Evolutionary conservation across 2,329 filamentous ascomycete genomes (phyloP), one percentile per base, ranked within the genome.

Genomic region (Blastomyces gilchristii): DNA sequence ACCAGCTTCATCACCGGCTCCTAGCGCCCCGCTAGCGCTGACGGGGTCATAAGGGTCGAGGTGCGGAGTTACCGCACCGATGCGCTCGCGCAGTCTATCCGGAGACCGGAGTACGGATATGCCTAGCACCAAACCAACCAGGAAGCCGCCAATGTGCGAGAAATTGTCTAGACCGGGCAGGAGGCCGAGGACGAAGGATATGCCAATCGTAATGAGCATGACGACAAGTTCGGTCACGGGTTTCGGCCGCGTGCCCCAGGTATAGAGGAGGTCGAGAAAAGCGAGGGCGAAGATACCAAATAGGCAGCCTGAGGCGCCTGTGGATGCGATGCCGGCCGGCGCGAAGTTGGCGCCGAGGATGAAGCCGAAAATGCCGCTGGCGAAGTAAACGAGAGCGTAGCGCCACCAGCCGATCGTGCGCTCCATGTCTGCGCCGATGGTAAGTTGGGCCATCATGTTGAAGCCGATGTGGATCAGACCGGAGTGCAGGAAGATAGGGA

Each of bases 141-240:
- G 77, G 74, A 97, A 97, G 1, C 94, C 94, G 62, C 94, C 94
- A 66, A 99, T 97, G 69, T 99, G 94, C 18, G 90, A 90, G 75
- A 97, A 99, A 76, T 99, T 99, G 80, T 99, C 94, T 57, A 99
- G 78, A 9, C 92, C 93, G 0, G 94, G 94, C 1, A 99, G 82
- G 3, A 99, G 82, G 43, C 94, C 94, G 2, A 99, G 83, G 18
- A 94, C 91, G 72, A 99, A 97, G 0, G 91, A 91, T 67, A 99
- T 91, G 67, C 87, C 79, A 65, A 97, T 85, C 71, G 97, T 92
- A 63, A 97, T 77, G 57, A 92, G 66, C 73, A 97, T 89, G 75
- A 95, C 96, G 61, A 90, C 78, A n/a, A 99, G 79, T 70, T 97
- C 94, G 68, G 89, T 89, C 74, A 86, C 82, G 0, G 94, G 94